A percentile compares a stretch with the other conserved stretches of the same genome.
These are phyloP conservation scores for Penicillium sclerotigenum DNA, from an alignment of 2,329 filamentous ascomycete species.

Conservation along the genomic window DNA sequence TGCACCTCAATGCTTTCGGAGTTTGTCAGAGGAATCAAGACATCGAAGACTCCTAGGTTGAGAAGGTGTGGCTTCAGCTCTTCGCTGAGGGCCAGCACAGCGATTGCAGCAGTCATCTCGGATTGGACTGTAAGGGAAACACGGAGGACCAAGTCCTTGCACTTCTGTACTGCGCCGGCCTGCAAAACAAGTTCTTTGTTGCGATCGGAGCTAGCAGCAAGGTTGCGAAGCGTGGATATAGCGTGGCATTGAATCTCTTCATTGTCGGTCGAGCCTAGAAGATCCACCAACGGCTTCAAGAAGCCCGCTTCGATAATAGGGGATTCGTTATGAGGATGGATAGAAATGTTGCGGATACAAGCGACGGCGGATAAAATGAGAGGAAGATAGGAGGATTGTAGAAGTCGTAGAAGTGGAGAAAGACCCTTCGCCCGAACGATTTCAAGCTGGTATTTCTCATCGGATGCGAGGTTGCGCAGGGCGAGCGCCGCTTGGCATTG, in stretches of 20 bases:
- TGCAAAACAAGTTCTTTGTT: conserved; percentile 98
- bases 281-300: conserved; percentile 85
- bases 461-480: conserved; percentile 89
- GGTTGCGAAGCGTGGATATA: conserved; percentile 91
- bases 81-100: conserved; percentile 90
- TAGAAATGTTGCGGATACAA: conserved; percentile 98
- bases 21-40: conserved; percentile 90
- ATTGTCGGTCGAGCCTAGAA: conserved; percentile 92
- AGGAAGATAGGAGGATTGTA: conserved; percentile 93
- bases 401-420: conserved; percentile 76
- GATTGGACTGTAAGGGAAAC: conserved; percentile 94
- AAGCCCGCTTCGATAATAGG: conserved; percentile 98
- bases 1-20: conserved; percentile 97
- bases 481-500: conserved; percentile 96
- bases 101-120: conserved; percentile 99
- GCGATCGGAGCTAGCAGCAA: conserved; percentile 92
- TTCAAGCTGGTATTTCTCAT: conserved; percentile 97
- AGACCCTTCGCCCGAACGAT: conserved; percentile 89
- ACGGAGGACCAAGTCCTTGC: conserved; percentile 91
- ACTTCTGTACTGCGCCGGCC: conserved; percentile 95
- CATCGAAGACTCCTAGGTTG: conserved; percentile 90
- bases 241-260: conserved; percentile 99
- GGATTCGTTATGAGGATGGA: conserved; percentile 95
- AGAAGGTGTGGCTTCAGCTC: conserved; percentile 90
- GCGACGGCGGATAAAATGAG: conserved; percentile 95